These are phyloP conservation scores for Umbelopsis ramanniana DNA, from an alignment of 192 early-diverging fungal species.

Conservation along the genomic window DNA sequence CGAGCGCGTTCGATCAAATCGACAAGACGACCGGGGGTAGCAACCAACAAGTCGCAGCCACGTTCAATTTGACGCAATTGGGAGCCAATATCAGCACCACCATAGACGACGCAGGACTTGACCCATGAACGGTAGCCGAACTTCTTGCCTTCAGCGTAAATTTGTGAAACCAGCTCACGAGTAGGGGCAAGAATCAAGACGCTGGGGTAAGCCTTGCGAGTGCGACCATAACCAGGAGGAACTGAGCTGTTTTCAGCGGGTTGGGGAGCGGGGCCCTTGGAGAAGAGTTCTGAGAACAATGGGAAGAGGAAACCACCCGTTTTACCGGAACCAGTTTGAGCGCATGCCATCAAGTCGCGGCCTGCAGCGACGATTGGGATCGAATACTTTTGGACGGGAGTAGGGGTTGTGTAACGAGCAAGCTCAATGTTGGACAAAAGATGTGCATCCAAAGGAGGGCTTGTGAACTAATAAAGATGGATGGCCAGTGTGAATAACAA, in stretches of 20 bases:
- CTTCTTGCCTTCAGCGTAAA: conserved; percentile 89
- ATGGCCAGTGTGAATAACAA: background rate
- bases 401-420: conserved; percentile 85
- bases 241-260: conserved; percentile 41
- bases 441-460: conserved; percentile 78
- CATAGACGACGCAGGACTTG: conserved; percentile 91
- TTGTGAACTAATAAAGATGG: conserved; percentile 42
- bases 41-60: conserved; percentile 93
- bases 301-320: conserved; percentile 98
- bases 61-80: conserved; percentile 90
- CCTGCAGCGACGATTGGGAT: conserved; percentile 78
- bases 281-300: conserved; percentile 91
- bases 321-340: conserved; percentile 95
- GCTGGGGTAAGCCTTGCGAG: conserved; percentile 75
- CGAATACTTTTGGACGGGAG: conserved; percentile 95
- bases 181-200: conserved; percentile 92
- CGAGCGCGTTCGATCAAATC: conserved; percentile 90
- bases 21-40: conserved; percentile 96
- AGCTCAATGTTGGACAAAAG: conserved; percentile 90
- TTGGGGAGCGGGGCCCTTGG: conserved; percentile 69
- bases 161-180: conserved; percentile 95
- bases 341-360: conserved; percentile 98
- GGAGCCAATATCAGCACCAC: conserved; percentile 89
- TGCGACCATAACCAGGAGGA: conserved; percentile 58
- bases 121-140: conserved; percentile 94